Conservation (phyloP, 257 asterid species). For the Coffea canephora region DNA sequence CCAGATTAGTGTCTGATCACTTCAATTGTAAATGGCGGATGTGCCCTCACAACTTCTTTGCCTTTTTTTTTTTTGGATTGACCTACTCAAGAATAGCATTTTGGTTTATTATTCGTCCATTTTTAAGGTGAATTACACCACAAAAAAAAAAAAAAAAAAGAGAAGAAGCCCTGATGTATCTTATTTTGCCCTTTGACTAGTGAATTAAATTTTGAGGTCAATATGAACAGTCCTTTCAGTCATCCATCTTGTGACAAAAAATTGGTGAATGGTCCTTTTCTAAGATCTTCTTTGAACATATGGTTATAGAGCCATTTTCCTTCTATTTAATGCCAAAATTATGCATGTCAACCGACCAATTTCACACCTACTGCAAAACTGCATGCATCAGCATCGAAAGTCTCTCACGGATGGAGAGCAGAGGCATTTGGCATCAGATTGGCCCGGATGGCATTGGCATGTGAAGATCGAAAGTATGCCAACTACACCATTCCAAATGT, state of each 20-base stretch:
- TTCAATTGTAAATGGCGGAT: background rate
- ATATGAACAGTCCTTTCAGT: constrained; percentile 1
- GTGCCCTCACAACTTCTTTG: background rate
- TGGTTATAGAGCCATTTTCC: background rate
- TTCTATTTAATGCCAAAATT: background rate
- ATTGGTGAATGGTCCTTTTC: constrained; percentile 9
- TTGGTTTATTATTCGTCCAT: too few relatives aligned
- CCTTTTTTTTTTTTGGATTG: too few relatives aligned
- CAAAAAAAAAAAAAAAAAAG: too few relatives aligned
- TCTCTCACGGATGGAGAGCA: background rate
- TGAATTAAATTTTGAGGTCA: background rate
- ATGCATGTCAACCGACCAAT: background rate
- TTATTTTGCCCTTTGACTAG: background rate
- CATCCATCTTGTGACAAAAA: background rate
- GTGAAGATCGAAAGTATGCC: background rate
- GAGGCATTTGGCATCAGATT: background rate
- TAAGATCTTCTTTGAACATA: background rate
- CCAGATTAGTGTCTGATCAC: background rate
- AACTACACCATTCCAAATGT: background rate
- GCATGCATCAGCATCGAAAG: background rate
- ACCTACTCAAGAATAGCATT: too few relatives aligned
- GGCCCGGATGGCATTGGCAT: background rate
- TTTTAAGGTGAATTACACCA: too few relatives aligned
- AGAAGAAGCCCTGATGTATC: background rate
- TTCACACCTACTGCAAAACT: background rate